Evolutionary conservation across 768 basidiomycete species (phyloP), one percentile per base, ranked within the genome.

Genomic region (Amylocystis lapponica): DNA sequence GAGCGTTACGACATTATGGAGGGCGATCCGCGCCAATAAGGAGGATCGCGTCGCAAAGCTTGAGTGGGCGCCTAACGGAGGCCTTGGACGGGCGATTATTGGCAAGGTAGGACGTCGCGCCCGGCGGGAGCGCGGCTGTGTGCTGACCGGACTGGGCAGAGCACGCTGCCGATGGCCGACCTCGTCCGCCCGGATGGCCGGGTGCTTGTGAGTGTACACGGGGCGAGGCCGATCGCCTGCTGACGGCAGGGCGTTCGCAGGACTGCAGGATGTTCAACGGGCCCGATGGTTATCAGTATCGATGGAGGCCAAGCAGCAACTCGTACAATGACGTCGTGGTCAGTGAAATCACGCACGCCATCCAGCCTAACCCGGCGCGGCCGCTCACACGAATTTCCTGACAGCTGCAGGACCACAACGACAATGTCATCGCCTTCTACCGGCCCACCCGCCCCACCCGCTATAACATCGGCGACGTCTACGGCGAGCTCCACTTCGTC

Each of bases 1-100:
- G 57, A 83, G 75, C 53, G 74, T 83, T 42, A 89, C 87, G 19
- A 88, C 84, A 17, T 69, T 91, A 44, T 87, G 78, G 78, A 80
- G 85, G 46, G 68, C 83, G n/a, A 82, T 86, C 55, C 83, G 87
- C 39, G 74, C 83, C 46, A 86, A 83, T 68, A 87, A 84, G 60
- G 87, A 90, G 67, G 88, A 92, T 62, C 81, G 86, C 34, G 82
- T 90, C 57, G 88, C 88, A 51, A 88, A 81, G 67, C 77, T 91
- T 41, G 89, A 92, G 64, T 92, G 88, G 88, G 76, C 84, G 43
- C 69, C 81, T 36, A 87, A 78, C 52, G 88, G 87, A 48, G 81
- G 84, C 44, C 81, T 91, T 39, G 88, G 88, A 48, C 86, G 88
- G 55, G 82, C 87, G 54, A 72, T 85, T 47, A 86, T 92, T 57